A percentile compares a stretch with the other conserved stretches of the same genome.
Evolutionary conservation across 768 basidiomycete species (phyloP).

Genomic region (Cyathus striatus): DNA sequence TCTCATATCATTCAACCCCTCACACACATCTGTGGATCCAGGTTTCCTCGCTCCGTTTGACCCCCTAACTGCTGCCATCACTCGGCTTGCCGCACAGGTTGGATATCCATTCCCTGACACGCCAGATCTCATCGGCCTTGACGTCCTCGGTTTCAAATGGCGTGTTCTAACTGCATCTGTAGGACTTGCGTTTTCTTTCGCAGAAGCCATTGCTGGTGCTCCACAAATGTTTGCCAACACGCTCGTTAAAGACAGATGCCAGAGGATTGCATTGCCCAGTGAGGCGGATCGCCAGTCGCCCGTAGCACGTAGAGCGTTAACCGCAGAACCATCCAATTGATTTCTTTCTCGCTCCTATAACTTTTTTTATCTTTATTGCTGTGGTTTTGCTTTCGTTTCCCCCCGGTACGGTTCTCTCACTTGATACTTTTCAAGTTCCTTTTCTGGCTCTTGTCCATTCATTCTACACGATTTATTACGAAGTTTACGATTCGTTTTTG

Average conservation of each 20-base stretch:
- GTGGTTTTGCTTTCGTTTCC: background rate
- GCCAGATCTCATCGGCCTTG: slow-evolving; percentile 31
- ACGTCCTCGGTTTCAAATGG: slow-evolving; percentile 51
- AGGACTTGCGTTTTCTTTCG: slow-evolving; percentile 60
- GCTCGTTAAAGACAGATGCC: slow-evolving; percentile 18
- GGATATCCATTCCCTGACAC: slow-evolving; percentile 42
- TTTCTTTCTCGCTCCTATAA: background rate
- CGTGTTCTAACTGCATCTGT: slow-evolving; percentile 52
- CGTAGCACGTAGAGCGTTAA: background rate
- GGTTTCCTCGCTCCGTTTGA: slow-evolving; percentile 38
- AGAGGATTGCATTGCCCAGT: slow-evolving; percentile 5
- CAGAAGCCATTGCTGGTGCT: slow-evolving; percentile 53
- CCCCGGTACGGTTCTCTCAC: too few relatives aligned
- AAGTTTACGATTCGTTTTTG: background rate
- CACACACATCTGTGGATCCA: slow-evolving; percentile 9
- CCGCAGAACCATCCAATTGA: background rate
- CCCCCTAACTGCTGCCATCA: slow-evolving; percentile 59
- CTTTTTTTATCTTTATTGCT: background rate
- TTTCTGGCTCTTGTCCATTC: background rate
- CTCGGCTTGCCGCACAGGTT: slow-evolving; percentile 54
- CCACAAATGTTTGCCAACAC: slow-evolving; percentile 31
- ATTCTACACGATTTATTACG: background rate
- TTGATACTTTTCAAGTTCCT: too few relatives aligned
- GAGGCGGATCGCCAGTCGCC: background rate
- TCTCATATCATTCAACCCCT: slow-evolving; percentile 59